Evolutionary conservation across 257 asterid species (phyloP).

Genomic region (Schizonepeta tenuifolia): DNA sequence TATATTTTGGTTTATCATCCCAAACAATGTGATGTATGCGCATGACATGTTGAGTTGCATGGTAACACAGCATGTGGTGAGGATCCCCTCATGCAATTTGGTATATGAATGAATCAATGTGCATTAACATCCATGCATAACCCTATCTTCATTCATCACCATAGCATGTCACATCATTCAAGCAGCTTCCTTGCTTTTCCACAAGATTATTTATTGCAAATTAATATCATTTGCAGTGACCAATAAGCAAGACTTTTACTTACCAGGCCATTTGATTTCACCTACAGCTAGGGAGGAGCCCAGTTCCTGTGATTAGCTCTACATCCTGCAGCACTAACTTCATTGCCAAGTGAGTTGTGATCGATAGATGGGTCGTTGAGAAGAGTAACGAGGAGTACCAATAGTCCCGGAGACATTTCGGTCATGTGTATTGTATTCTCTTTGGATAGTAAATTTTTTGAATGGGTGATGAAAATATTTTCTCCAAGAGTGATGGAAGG

Average conservation of each 20-base stretch:
- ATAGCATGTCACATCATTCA: conserved; percentile 10
- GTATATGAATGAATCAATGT: not conserved
- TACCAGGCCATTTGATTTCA: not conserved
- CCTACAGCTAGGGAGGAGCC: conserved; percentile 28
- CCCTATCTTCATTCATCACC: conserved; percentile 13
- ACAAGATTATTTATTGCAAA: conserved; percentile 1
- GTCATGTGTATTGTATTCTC: not conserved
- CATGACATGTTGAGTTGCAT: not conserved
- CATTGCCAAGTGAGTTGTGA: not conserved
- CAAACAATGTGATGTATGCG: not conserved
- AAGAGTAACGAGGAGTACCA: not conserved
- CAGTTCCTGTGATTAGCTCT: not conserved
- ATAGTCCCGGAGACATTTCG: not conserved
- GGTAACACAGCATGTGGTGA: not conserved
- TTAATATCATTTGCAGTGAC: not conserved
- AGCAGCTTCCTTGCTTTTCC: conserved; percentile 4
- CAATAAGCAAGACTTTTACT: conserved; percentile 5
- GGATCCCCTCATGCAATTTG: not conserved
- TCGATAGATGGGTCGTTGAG: not conserved
- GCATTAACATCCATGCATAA: conserved; percentile 10
- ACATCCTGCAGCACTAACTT: conserved; percentile 16
- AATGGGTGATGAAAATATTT: not conserved
- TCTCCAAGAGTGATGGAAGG: not conserved
- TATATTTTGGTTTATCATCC: not conserved
- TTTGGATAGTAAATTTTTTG: not conserved